Conservation (phyloP, 2,329 filamentous ascomycete species). For the Fusarium scirpi region DNA sequence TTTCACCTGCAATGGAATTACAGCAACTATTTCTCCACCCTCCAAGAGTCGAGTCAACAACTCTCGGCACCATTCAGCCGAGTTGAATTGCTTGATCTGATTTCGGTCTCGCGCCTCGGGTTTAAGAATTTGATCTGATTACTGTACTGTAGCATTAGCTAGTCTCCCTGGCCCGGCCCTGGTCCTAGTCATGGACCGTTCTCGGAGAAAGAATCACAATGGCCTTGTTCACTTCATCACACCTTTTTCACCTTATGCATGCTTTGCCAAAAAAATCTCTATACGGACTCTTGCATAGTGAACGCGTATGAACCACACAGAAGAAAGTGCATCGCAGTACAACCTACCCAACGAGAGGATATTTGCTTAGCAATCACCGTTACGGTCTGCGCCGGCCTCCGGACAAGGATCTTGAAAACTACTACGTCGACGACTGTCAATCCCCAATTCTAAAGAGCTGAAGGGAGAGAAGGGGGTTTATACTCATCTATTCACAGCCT, state of each 20-base stretch:
- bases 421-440: constrained; percentile 28
- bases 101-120: constrained; percentile 25
- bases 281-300: constrained; percentile 1
- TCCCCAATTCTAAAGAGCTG: not conserved
- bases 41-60: constrained; percentile 4
- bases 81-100: constrained; percentile 17
- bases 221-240: constrained; percentile 7
- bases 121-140: constrained; percentile 14
- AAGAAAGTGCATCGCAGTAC: not conserved
- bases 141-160: not conserved
- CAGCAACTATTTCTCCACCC: constrained; percentile 33
- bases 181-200: constrained; percentile 31
- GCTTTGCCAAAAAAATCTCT: not conserved
- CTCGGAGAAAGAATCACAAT: constrained; percentile 22
- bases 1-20: constrained; percentile 12
- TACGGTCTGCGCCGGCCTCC: constrained; percentile 37
- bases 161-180: not conserved
- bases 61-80: constrained; percentile 27
- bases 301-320: not conserved
- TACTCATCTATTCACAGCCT: not conserved
- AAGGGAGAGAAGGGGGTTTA: not conserved
- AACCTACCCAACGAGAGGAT: not conserved
- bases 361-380: constrained; percentile 35
- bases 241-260: constrained; percentile 2
- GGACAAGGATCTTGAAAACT: constrained; percentile 20